Base-by-base conservation (phyloP, 176 grass and related monocot species). In the Cenchrus purpureus region DNA sequence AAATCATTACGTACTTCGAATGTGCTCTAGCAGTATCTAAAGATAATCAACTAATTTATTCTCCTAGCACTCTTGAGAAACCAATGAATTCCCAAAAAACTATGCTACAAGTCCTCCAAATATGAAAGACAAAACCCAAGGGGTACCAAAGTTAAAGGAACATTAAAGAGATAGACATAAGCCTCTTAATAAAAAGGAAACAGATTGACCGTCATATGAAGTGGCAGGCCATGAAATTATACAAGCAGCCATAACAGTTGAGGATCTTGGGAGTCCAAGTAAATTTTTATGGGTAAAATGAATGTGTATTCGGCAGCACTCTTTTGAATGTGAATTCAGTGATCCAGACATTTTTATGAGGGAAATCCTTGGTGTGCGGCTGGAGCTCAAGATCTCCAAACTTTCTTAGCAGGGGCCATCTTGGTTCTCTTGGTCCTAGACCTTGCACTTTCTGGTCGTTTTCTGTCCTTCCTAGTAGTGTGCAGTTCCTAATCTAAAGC, bases 1-100 rank as follows among this genome's bases (percentile, higher is more conserved):
- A 25, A 49, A 28, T 22, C 46, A 25, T 14, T 25, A 64, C 19
- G 31, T 79, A 28, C 32, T 64, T 65, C 43, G 11, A 63, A 32
- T 64, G 63, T 65, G 44, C 50, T 78, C 45, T 79, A 65, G 77
- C 45, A 19, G 40, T 13, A 11, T 57, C 14, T 57, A 76, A 56
- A 76, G 31, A 76, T 7, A 75, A 5, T 16, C 9, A 66, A 83
- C 44, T 57, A 37, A 40, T 83, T 29, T 64, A 55, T 61, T 37
- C 29, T 55, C 31, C 60, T 56, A 53, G 25, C 12, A 44, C 64
- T 66, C 22, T 50, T 60, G 72, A 79, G 57, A 57, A 56, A 73
- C 65, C 48, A 48, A 28, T 65, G 46, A 55, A 78, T 32, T 22
- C 34, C 34, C 34, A 34, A 34, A 34, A 34, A 34, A 34, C 1